A percentile compares a stretch with the other conserved stretches of the same genome.
Conservation (phyloP, 305 asterid genomes). For the Fraxinus velutina region DNA sequence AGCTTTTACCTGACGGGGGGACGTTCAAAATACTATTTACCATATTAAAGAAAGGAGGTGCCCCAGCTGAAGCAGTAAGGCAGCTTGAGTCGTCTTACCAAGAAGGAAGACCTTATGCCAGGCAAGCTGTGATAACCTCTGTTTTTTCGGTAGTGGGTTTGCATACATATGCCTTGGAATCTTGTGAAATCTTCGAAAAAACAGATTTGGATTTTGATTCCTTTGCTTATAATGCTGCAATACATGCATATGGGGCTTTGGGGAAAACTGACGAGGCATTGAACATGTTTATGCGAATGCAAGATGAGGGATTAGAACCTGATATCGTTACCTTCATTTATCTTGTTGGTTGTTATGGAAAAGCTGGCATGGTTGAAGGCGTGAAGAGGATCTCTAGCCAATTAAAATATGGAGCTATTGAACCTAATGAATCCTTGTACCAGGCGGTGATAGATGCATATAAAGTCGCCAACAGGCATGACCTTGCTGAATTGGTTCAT, state of each 20-base stretch:
- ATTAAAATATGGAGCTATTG: conserved; percentile 56
- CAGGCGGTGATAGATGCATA: conserved; percentile 70
- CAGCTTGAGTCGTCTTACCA: conserved; percentile 59
- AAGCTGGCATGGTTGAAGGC: conserved; percentile 87
- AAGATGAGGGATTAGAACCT: conserved; percentile 75
- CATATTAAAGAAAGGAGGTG: conserved; percentile 67
- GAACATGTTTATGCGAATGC: conserved; percentile 80
- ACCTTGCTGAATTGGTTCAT: conserved; percentile 68
- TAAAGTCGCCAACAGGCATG: conserved; percentile 51
- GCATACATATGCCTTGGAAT: conserved; percentile 65
- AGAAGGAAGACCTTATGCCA: conserved; percentile 64
- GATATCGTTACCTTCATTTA: conserved; percentile 63
- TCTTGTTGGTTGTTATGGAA: conserved; percentile 76
- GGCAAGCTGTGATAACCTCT: conserved; percentile 68
- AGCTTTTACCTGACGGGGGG: conserved; percentile 58
- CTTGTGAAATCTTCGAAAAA: conserved; percentile 47
- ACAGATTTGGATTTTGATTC: conserved; percentile 42
- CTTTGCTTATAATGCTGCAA: conserved; percentile 73
- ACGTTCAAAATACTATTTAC: conserved; percentile 70
- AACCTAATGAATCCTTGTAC: conserved; percentile 54
- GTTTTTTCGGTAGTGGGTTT: conserved; percentile 65
- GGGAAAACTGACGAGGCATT: conserved; percentile 67
- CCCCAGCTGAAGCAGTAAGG: conserved; percentile 54
- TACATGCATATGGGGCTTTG: conserved; percentile 57
- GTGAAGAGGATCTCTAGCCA: conserved; percentile 68